Evolutionary conservation across 2,329 filamentous ascomycete genomes (phyloP).

Genomic region (Thelonectria discophora): DNA sequence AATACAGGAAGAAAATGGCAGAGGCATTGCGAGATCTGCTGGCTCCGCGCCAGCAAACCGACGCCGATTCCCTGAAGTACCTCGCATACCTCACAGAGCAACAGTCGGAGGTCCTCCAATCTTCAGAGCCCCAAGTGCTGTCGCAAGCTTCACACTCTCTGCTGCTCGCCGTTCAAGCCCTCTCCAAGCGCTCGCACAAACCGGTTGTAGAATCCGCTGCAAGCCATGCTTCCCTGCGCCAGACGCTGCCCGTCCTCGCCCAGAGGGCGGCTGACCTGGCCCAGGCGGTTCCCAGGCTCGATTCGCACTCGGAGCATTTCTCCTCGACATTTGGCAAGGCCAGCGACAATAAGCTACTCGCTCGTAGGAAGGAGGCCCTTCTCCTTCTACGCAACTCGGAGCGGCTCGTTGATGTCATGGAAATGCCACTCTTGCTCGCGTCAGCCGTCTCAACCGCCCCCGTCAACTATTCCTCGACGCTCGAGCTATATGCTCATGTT

Average conservation of each 20-base stretch:
- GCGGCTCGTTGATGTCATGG: constrained; percentile 87
- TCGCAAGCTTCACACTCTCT: constrained; percentile 82
- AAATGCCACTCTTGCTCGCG: constrained; percentile 85
- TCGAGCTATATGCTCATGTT: constrained; percentile 95
- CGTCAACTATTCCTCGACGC: constrained; percentile 84
- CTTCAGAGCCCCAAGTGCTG: constrained; percentile 81
- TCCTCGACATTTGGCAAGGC: constrained; percentile 83
- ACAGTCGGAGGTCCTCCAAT: constrained; percentile 75
- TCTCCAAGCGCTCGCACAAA: constrained; percentile 90
- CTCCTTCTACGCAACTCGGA: constrained; percentile 88
- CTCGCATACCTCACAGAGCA: constrained; percentile 81
- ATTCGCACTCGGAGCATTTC: constrained; percentile 81
- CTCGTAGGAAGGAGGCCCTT: constrained; percentile 79
- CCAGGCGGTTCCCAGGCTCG: constrained; percentile 78
- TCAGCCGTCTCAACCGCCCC: constrained; percentile 74
- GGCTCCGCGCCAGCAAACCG: constrained; percentile 46
- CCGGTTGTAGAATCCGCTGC: constrained; percentile 82
- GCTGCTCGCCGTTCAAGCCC: constrained; percentile 82
- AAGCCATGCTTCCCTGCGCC: constrained; percentile 76
- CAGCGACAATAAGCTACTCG: constrained; percentile 73
- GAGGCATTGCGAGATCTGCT: constrained; percentile 50
- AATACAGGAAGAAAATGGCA: constrained; percentile 44
- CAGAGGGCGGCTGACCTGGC: constrained; percentile 73
- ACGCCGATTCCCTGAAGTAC: constrained; percentile 72
- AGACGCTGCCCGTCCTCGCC: constrained; percentile 76